Percentiles rank a stretch among this genome's conserved stretches.
phyloP scores from a whole-genome alignment of 2,329 filamentous ascomycete genomes.

The Claviceps citrina region DNA sequence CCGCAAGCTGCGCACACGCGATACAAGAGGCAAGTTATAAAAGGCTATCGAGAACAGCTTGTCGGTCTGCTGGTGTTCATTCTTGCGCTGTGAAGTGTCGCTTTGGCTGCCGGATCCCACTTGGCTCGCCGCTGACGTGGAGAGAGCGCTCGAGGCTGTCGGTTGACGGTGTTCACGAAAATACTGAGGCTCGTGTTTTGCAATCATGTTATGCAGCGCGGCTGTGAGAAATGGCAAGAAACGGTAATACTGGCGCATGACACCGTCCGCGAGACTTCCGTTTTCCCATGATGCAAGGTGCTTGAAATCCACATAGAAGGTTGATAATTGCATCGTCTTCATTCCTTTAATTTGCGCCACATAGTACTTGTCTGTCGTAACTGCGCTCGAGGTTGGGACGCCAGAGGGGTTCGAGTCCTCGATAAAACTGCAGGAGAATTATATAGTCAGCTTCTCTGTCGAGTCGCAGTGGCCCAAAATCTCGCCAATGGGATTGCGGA shows the following conservation, averaged over 20 bases:
- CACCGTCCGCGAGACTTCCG: conserved; percentile 67
- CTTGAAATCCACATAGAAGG: conserved; percentile 73
- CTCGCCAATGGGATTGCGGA: background rate
- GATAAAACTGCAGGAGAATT: conserved; percentile 34
- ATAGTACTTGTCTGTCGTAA: conserved; percentile 70
- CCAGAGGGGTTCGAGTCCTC: conserved; percentile 52
- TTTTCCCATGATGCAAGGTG: conserved; percentile 67
- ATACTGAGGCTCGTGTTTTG: conserved; percentile 86
- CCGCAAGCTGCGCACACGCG: conserved; percentile 68
- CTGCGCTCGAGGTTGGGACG: conserved; percentile 50
- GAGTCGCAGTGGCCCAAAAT: background rate
- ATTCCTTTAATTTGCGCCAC: conserved; percentile 70
- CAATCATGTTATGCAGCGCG: conserved; percentile 81
- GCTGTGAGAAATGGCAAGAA: conserved; percentile 84
- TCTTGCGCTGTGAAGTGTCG: conserved; percentile 58
- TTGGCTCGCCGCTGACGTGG: conserved; percentile 51
- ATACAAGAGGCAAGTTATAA: conserved; percentile 81
- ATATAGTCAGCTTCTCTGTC: background rate
- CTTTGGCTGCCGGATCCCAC: conserved; percentile 46
- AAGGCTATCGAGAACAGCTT: conserved; percentile 89
- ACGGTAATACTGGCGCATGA: conserved; percentile 84
- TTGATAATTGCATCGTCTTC: conserved; percentile 59
- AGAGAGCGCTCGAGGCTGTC: conserved; percentile 55
- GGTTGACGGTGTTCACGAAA: conserved; percentile 85
- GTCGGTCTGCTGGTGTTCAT: conserved; percentile 91